Evolutionary conservation across 345 rosid genomes (phyloP).

Genomic region (Rubroshorea leprosula): DNA sequence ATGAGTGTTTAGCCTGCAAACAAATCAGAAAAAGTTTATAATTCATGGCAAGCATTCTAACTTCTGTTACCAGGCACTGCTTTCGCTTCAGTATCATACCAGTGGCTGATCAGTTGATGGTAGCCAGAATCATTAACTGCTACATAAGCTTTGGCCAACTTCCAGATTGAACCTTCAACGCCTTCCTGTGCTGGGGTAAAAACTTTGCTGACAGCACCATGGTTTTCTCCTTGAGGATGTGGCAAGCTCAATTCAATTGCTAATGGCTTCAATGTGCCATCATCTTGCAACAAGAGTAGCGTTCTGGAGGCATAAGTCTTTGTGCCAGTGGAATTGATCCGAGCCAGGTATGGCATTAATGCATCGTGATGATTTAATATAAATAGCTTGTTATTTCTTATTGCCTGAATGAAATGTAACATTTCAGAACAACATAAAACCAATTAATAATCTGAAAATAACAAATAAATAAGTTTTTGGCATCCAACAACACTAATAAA

Average conservation of each 20-base stretch:
- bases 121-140: constrained; percentile 79
- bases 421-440: no score
- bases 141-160: constrained; percentile 84
- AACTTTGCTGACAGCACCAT: constrained; percentile 58
- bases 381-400: constrained; percentile 51
- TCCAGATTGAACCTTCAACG: constrained; percentile 63
- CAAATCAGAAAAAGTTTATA: neutral
- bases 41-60: neutral
- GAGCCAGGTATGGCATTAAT: constrained; percentile 66
- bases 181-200: constrained; percentile 70
- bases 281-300: constrained; percentile 63
- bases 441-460: no score
- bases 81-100: constrained; percentile 35
- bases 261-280: constrained; percentile 78
- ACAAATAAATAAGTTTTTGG: no score
- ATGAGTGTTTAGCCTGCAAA: constrained; percentile 71
- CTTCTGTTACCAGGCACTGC: neutral
- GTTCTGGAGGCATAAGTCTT: constrained; percentile 78
- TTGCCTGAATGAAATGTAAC: no score
- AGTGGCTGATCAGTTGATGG: constrained; percentile 92
- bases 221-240: constrained; percentile 54
- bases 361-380: constrained; percentile 79
- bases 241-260: constrained; percentile 82
- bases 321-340: constrained; percentile 54
- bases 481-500: no score